phyloP scores from a whole-genome alignment of 129 eudicot genomes.

The Scalesia atractyloides region DNA sequence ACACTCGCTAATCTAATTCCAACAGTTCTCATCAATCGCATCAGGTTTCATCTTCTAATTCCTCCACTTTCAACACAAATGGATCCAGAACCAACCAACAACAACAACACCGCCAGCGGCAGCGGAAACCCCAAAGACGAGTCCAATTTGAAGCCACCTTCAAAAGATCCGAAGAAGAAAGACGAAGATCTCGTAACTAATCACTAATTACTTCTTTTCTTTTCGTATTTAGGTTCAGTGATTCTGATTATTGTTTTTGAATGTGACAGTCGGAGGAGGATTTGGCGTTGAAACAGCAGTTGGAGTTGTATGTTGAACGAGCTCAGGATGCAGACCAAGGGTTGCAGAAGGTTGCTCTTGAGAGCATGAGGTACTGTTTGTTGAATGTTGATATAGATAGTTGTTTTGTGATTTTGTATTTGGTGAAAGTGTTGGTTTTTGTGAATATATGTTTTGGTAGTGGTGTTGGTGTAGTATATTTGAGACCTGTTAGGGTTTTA shows the following conservation, averaged over 20 bases:
- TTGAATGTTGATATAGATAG: neutral
- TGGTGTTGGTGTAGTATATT: neutral
- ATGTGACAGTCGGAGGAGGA: slow-evolving; percentile 85
- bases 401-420: neutral
- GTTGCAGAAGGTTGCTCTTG: slow-evolving; percentile 81
- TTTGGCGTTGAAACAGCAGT: slow-evolving; percentile 83
- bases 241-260: neutral
- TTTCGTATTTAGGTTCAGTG: neutral
- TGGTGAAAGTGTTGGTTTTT: neutral
- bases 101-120: slow-evolving; percentile 30
- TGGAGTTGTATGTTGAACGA: slow-evolving; percentile 91
- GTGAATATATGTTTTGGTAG: neutral
- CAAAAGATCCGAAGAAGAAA: slow-evolving; percentile 81
- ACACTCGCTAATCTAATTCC: slow-evolving; percentile 11
- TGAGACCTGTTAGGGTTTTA: slow-evolving; percentile 21
- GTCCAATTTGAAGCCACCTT: slow-evolving; percentile 48
- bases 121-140: slow-evolving; percentile 50
- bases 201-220: neutral
- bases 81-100: slow-evolving; percentile 55
- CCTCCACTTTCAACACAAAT: slow-evolving; percentile 18
- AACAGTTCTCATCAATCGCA: neutral
- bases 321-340: slow-evolving; percentile 82
- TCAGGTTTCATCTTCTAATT: slow-evolving; percentile 31
- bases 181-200: slow-evolving; percentile 80
- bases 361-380: slow-evolving; percentile 77